These are phyloP conservation scores for Micromonas commoda DNA, from an alignment of 139 green algal species.

Conservation along the genomic window DNA sequence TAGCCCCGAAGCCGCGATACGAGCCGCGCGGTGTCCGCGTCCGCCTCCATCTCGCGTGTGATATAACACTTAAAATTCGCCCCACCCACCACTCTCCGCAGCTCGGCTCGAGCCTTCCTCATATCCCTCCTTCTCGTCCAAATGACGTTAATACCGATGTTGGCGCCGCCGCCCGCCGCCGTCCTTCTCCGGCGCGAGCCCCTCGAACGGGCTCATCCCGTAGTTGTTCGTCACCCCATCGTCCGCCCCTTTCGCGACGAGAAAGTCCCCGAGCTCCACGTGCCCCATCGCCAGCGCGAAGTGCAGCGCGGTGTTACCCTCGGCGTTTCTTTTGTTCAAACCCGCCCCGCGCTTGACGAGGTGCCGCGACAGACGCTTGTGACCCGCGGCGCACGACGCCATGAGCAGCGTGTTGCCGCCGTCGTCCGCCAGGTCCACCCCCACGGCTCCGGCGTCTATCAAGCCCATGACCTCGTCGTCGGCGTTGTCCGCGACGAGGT, in stretches of 20 bases:
- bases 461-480: neutral
- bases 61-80: no score
- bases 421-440: slow-evolving; percentile 3
- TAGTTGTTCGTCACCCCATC: neutral
- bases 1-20: no score
- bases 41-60: no score
- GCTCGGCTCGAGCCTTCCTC: no score
- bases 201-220: slow-evolving; percentile 6
- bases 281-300: slow-evolving; percentile 23
- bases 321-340: slow-evolving; percentile 10
- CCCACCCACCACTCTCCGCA: no score
- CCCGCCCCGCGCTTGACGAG: slow-evolving; percentile 4
- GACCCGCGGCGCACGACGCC: neutral
- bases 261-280: slow-evolving; percentile 10
- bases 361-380: neutral
- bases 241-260: slow-evolving; percentile 18
- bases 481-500: neutral
- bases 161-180: no score
- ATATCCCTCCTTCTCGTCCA: no score
- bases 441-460: neutral
- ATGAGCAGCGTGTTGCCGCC: slow-evolving; percentile 15
- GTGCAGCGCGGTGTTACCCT: slow-evolving; percentile 14
- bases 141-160: no score
- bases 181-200: neutral
- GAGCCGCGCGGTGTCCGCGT: no score